Base-by-base conservation (phyloP, 208 protist genomes). In the Acanthamoeba divionensis region DNA sequence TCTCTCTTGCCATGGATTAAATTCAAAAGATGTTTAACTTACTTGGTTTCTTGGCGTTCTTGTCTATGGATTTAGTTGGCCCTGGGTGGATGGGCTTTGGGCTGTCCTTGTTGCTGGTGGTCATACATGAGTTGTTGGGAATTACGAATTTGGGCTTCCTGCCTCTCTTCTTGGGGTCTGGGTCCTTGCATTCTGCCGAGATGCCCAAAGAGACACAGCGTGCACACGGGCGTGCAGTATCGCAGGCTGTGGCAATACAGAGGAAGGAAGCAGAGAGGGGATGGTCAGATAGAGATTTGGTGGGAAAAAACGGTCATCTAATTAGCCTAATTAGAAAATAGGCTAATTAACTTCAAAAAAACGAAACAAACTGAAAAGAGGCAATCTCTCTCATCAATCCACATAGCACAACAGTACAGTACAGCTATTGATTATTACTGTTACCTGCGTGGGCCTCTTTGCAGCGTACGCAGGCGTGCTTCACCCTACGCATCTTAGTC, bases 81-180 rank as follows among this genome's bases (percentile, higher is more conserved):
- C 62, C 62, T 29, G 62, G 62, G 9, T 26, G 24, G 31, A 24
- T 52, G 69, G 12, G 33, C 15, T 31, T 45, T 55, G 69, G 29
- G 29, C 21, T 33, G 33, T 9, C 33, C 15, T 21, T 13, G 63
- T 12, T 24, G 63, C 24, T 36, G 63, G 63, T 13, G 63, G 63
- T 24, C 36, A 24, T 24, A 29, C 63, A 15, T 13, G 63, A 71
- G 24, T 12, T 29, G n/a, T 29, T 21, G 29, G 24, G 9, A 55
- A 45, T 12, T 45, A 13, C 13, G 21, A 13, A 13, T 52, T 26
- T 13, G 13, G 69, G 69, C 33, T 80, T 80, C 9, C 69, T 13
- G 69, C 69, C 69, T 9, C 69, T 13, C 69, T 80, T 80, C 41
- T 80, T 80, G 15, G 69, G 69, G 54, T 54, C 33, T 9, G 69